phyloP scores from a whole-genome alignment of 495 filamentous ascomycete species.

The Neurospora pannonica region DNA sequence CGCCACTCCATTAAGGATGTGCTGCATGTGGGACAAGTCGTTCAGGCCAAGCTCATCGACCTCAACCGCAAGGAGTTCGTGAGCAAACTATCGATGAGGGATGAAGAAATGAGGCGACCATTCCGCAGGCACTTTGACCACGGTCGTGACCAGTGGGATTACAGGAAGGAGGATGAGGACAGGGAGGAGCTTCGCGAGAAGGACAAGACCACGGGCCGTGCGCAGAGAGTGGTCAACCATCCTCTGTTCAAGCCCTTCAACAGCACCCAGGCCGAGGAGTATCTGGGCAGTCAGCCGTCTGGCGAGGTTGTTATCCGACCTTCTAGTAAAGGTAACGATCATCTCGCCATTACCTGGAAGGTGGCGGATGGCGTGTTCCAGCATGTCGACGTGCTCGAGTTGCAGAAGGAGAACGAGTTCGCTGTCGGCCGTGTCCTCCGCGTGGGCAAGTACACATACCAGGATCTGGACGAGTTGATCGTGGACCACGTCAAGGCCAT shows the following conservation, averaged over 20 bases:
- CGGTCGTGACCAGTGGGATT: slow-evolving; percentile 76
- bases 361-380: slow-evolving; percentile 91
- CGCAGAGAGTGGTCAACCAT: slow-evolving; percentile 92
- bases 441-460: slow-evolving; percentile 81
- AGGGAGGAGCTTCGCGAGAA: slow-evolving; percentile 68
- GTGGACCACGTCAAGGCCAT: slow-evolving; percentile 95
- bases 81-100: slow-evolving; percentile 73
- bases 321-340: slow-evolving; percentile 86
- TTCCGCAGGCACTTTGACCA: slow-evolving; percentile 57
- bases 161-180: slow-evolving; percentile 66
- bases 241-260: slow-evolving; percentile 92
- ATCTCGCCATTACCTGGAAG: slow-evolving; percentile 96
- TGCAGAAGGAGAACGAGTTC: slow-evolving; percentile 95
- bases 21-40: slow-evolving; percentile 67
- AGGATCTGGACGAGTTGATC: slow-evolving; percentile 93
- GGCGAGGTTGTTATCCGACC: slow-evolving; percentile 94
- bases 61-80: slow-evolving; percentile 74
- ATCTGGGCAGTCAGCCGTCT: slow-evolving; percentile 67
- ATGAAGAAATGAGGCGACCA: slow-evolving; percentile 65
- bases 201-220: slow-evolving; percentile 69
- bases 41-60: slow-evolving; percentile 77
- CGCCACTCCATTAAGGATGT: slow-evolving; percentile 46
- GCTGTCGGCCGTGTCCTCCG: slow-evolving; percentile 76
- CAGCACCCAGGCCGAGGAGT: slow-evolving; percentile 86
- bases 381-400: slow-evolving; percentile 92